phyloP scores from a whole-genome alignment of 2,329 filamentous ascomycete genomes.

The Cladosporium sp. region DNA sequence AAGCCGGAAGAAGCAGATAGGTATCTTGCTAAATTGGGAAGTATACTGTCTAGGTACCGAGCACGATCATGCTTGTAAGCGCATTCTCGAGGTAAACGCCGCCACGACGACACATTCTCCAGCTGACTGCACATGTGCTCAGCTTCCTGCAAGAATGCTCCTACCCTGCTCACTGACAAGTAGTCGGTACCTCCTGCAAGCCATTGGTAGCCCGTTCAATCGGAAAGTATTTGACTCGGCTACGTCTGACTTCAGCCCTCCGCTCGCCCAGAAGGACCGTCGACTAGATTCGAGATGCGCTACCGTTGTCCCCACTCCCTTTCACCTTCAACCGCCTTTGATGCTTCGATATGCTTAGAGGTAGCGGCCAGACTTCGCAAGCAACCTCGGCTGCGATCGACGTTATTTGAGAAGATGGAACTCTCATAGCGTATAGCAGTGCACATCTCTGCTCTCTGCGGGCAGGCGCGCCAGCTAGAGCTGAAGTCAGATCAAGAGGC shows the following conservation, averaged over 20 bases:
- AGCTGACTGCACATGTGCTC: neutral
- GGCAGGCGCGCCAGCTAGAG: slow-evolving; percentile 2
- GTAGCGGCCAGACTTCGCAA: neutral
- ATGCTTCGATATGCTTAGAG: neutral
- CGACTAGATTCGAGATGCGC: neutral
- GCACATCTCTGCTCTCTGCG: neutral
- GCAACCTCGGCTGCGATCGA: slow-evolving; percentile 4
- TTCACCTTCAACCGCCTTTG: neutral
- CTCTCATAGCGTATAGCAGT: neutral
- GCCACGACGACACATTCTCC: neutral
- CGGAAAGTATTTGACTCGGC: neutral
- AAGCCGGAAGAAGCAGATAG: no score
- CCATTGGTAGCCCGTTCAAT: neutral
- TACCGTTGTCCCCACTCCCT: neutral
- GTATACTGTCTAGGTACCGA: no score
- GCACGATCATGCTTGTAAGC: neutral
- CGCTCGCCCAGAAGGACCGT: neutral
- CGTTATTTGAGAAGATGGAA: neutral
- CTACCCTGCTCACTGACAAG: neutral
- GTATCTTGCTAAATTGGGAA: neutral
- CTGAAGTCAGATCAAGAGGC: slow-evolving; percentile 5
- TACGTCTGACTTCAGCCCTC: neutral
- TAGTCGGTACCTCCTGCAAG: neutral
- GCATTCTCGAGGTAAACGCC: no score
- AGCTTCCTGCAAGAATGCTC: neutral